Evolutionary conservation across 208 protist genomes (phyloP).

Genomic region (Trypanosoma grayi): DNA sequence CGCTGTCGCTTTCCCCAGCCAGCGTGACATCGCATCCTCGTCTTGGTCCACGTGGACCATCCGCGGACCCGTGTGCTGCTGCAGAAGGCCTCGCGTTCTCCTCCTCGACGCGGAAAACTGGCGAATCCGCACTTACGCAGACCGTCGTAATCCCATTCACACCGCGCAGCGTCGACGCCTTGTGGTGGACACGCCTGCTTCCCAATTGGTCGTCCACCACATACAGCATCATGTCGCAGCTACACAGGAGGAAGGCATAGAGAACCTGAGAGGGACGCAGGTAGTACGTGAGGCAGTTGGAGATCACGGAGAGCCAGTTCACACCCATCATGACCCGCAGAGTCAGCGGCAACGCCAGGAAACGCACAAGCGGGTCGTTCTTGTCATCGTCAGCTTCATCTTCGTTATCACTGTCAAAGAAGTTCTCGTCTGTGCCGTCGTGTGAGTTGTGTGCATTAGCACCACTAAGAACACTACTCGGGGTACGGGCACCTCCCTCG

Average conservation of each 20-base stretch:
- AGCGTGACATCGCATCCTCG: no score
- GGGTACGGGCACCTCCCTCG: no score
- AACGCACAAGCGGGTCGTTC: constrained; percentile 32
- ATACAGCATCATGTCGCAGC: constrained; percentile 42
- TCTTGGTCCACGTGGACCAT: no score
- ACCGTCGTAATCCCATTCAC: neutral
- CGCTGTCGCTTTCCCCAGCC: no score
- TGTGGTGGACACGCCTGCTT: neutral
- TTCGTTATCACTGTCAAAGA: no score
- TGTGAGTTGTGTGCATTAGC: no score
- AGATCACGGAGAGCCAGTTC: constrained; percentile 50
- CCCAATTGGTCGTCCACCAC: neutral
- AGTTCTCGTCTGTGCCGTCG: no score
- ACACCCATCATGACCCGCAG: constrained; percentile 28
- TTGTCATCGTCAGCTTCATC: no score
- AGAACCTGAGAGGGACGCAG: constrained; percentile 59
- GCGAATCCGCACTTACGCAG: neutral
- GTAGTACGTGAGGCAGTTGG: constrained; percentile 61
- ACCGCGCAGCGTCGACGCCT: neutral
- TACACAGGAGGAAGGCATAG: constrained; percentile 54
- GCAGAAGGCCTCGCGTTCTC: no score
- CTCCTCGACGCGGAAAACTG: no score
- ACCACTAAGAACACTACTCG: no score
- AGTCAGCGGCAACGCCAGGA: constrained; percentile 28
- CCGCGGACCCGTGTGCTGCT: no score